These are phyloP conservation scores for Solanum hybrid DNA, from an alignment of 305 asterid genomes.

Conservation along the genomic window DNA sequence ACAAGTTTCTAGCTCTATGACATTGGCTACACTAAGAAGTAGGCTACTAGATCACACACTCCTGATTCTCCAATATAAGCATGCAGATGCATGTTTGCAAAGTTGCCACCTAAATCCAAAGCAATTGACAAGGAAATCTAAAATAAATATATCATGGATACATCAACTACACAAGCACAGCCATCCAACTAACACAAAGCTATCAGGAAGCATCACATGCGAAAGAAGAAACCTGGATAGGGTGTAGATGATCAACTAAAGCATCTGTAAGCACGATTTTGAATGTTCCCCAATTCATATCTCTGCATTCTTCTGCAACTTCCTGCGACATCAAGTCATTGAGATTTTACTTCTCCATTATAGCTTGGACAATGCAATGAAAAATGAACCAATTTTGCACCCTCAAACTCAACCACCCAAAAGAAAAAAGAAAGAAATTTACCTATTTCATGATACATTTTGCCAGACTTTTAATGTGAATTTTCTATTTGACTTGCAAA, in stretches of 20 bases:
- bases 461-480: not conserved
- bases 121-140: not conserved
- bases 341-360: conserved; percentile 5
- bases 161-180: not conserved
- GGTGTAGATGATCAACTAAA: conserved; percentile 72
- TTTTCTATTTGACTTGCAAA: not conserved
- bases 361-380: not conserved
- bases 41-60: not conserved
- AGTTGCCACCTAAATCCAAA: not conserved
- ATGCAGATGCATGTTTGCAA: not conserved
- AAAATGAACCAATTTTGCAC: not conserved
- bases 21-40: not conserved
- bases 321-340: conserved; percentile 44
- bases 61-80: not conserved
- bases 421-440: not conserved
- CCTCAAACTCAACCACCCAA: not conserved
- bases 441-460: not conserved
- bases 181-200: not conserved
- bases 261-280: conserved; percentile 75
- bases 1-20: not conserved
- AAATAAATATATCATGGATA: not conserved
- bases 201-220: conserved; percentile 2
- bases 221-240: conserved; percentile 66
- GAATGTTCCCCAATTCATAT: conserved; percentile 91
- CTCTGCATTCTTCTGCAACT: conserved; percentile 66